A percentile compares a stretch with the other conserved stretches of the same genome.
Evolutionary conservation across 2,329 filamentous ascomycete genomes (phyloP).

Genomic region (Whalleya microplaca): DNA sequence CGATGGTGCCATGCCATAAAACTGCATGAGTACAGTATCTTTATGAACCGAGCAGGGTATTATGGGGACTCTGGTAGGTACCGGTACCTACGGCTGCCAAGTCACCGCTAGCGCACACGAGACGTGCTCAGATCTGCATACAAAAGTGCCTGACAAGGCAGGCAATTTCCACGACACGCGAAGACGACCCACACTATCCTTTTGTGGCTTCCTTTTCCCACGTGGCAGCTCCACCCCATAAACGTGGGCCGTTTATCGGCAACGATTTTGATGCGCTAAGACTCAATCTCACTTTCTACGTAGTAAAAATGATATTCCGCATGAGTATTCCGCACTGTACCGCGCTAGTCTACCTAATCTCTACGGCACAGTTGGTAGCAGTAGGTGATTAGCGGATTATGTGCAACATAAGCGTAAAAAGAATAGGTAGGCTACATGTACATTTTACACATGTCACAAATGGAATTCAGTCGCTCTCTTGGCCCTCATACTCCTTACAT

Average conservation of each 20-base stretch:
- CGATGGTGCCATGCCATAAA: not conserved
- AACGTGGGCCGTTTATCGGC: constrained; percentile 28
- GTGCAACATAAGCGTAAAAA: not conserved
- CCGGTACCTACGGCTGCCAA: constrained; percentile 16
- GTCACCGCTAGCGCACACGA: constrained; percentile 1
- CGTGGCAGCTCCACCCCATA: constrained; percentile 25
- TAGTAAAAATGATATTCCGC: not conserved
- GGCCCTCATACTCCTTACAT: no score
- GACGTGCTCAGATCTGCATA: constrained; percentile 20
- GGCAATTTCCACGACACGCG: constrained; percentile 27
- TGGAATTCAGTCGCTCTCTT: no score
- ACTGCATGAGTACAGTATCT: not conserved
- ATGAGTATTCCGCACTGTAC: not conserved
- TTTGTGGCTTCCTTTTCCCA: constrained; percentile 26
- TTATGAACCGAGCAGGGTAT: not conserved
- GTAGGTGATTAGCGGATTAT: no score
- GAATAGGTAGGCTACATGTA: not conserved
- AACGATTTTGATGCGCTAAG: constrained; percentile 12
- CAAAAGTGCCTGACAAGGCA: constrained; percentile 24
- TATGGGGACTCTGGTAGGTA: constrained; percentile 2
- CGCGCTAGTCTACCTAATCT: not conserved
- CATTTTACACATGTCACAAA: no score
- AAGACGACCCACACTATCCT: constrained; percentile 24
- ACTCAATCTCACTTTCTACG: not conserved
- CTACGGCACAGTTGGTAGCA: no score